Conservation (phyloP, 352 stramenopile genomes). For the Phytophthora sp. region DNA sequence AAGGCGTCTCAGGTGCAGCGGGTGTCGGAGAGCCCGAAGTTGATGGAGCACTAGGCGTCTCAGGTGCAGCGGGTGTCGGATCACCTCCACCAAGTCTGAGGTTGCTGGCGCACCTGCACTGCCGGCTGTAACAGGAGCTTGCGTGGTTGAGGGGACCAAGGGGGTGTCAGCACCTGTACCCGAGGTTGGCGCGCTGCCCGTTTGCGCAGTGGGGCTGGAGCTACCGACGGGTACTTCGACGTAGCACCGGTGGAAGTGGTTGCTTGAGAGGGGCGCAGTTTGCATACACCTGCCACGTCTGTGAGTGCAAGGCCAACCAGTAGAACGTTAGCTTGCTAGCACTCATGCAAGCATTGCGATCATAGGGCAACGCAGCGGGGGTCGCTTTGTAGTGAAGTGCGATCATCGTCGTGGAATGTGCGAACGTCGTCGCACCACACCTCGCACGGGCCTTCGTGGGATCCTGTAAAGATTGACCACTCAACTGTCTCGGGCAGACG, state of each 20-base stretch:
- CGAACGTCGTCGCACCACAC: conserved; percentile 45
- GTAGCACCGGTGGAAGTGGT: conserved; percentile 11
- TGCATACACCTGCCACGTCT: conserved; percentile 49
- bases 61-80: conserved; percentile 1
- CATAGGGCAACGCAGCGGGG: conserved; percentile 39
- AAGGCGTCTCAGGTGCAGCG: no score
- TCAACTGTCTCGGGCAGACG: conserved; percentile 18
- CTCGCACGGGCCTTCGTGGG: conserved; percentile 50
- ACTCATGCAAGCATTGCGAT: conserved; percentile 28
- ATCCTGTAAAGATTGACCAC: conserved; percentile 36
- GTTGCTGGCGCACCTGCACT: no score
- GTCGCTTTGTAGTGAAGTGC: conserved; percentile 26
- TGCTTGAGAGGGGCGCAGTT: conserved; percentile 31
- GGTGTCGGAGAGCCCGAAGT: no score
- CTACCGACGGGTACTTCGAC: conserved; percentile 29
- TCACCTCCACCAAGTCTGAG: no score
- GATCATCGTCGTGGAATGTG: conserved; percentile 21
- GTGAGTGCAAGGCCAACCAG: conserved; percentile 50
- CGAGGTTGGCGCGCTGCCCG: conserved; percentile 20
- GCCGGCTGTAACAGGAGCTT: background rate
- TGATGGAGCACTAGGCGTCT: background rate
- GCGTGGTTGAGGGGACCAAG: background rate
- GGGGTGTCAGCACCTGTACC: conserved; percentile 8
- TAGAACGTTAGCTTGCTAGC: conserved; percentile 39
- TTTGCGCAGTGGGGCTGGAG: no score